phyloP scores from a whole-genome alignment of 257 asterid genomes.

The Solanum ossicruentum region DNA sequence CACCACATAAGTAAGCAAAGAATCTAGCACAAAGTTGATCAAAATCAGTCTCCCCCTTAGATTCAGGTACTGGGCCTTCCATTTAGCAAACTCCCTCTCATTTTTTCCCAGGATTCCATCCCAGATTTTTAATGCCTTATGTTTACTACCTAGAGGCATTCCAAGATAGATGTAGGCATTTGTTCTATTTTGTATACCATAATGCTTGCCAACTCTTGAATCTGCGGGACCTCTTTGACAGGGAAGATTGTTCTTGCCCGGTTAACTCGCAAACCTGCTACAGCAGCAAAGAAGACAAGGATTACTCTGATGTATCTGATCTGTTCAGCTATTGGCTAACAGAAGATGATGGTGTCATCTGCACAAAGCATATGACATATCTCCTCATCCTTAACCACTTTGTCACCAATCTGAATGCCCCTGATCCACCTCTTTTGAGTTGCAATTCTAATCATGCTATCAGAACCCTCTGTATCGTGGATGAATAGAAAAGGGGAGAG shows the following conservation, averaged over 20 bases:
- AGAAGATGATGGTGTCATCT: not conserved
- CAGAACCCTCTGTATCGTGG: not conserved
- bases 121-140: not conserved
- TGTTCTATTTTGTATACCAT: not conserved
- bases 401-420: not conserved
- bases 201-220: not conserved
- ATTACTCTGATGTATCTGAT: not conserved
- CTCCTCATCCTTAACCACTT: not conserved
- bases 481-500: not conserved
- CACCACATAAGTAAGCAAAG: not conserved
- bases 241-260: not conserved
- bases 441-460: not conserved
- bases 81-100: not conserved
- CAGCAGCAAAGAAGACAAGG: not conserved
- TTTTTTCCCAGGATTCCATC: not conserved
- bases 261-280: not conserved
- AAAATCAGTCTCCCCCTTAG: not conserved
- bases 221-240: not conserved
- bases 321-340: not conserved
- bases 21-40: too few relatives aligned
- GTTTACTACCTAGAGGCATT: not conserved
- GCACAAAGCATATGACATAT: not conserved
- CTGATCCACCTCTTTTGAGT: not conserved
- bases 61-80: not conserved
- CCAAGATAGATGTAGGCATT: not conserved